Evolutionary conservation across 768 basidiomycete species (phyloP).

Genomic region (Russula foetens): DNA sequence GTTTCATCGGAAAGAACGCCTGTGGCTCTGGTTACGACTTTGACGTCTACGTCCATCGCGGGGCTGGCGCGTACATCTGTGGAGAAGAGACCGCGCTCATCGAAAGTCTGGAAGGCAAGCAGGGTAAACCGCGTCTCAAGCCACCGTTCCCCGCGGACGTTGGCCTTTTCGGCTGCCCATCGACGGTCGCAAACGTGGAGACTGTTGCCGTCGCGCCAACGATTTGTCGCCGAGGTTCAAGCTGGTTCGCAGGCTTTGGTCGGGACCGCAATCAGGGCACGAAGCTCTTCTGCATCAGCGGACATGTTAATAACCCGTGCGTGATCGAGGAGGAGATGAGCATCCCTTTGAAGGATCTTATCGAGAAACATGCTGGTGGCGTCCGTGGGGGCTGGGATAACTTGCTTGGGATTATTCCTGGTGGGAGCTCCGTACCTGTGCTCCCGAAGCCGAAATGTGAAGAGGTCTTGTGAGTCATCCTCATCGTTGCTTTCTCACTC

Average conservation of each 20-base stretch:
- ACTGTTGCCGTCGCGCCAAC: slow-evolving; percentile 97
- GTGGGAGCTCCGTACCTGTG: slow-evolving; percentile 91
- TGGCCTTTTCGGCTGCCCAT: slow-evolving; percentile 93
- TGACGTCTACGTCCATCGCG: slow-evolving; percentile 97
- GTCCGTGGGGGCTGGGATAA: slow-evolving; percentile 95
- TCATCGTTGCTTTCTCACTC: not conserved
- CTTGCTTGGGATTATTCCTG: slow-evolving; percentile 91
- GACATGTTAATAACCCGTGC: slow-evolving; percentile 97
- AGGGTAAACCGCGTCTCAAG: slow-evolving; percentile 95
- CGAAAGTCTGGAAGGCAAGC: slow-evolving; percentile 95
- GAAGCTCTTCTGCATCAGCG: slow-evolving; percentile 95
- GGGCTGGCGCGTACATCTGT: slow-evolving; percentile 97
- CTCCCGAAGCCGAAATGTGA: slow-evolving; percentile 76
- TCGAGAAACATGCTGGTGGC: slow-evolving; percentile 97
- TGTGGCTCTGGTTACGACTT: slow-evolving; percentile 93
- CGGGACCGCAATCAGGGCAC: slow-evolving; percentile 90
- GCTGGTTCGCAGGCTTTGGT: slow-evolving; percentile 93
- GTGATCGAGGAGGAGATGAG: slow-evolving; percentile 99
- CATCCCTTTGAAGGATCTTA: slow-evolving; percentile 85
- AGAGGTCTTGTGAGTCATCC: slow-evolving; percentile 73
- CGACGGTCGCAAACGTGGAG: slow-evolving; percentile 97
- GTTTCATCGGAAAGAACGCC: slow-evolving; percentile 82
- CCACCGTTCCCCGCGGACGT: slow-evolving; percentile 99
- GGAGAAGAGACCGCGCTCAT: slow-evolving; percentile 98
- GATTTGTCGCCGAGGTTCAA: slow-evolving; percentile 79